phyloP scores from a whole-genome alignment of 495 filamentous ascomycete genomes.

The Podospora appendiculata region DNA sequence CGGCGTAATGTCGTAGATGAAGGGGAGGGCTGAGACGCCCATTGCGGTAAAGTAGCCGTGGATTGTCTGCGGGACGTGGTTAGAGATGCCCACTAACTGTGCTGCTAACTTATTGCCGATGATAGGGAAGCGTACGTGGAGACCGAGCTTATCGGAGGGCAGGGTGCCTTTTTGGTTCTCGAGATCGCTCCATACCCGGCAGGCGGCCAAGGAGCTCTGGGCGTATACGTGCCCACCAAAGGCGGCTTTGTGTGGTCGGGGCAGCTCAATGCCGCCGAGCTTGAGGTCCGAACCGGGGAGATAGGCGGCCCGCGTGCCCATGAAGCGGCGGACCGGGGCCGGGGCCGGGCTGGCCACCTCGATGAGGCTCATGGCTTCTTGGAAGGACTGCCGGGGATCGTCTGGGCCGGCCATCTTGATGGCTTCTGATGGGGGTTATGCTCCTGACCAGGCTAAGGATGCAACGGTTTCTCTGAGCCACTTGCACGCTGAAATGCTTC shows the following conservation, averaged over 20 bases:
- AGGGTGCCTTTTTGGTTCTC: conserved; percentile 17
- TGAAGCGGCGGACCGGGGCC: conserved; percentile 23
- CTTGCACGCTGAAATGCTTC: no score
- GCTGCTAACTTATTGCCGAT: not conserved
- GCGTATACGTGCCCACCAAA: conserved; percentile 65
- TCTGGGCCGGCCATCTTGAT: no score
- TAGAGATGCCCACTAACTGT: not conserved
- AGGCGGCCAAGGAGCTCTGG: conserved; percentile 56
- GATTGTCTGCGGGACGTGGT: conserved; percentile 42
- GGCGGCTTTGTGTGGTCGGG: conserved; percentile 19
- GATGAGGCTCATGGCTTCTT: no score
- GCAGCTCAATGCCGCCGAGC: conserved; percentile 5
- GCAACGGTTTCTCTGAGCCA: no score
- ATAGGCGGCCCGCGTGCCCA: conserved; percentile 29
- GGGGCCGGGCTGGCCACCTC: not conserved
- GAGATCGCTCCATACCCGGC: conserved; percentile 37
- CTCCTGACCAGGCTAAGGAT: no score
- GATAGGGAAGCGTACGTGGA: conserved; percentile 45
- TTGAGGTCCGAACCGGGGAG: conserved; percentile 18
- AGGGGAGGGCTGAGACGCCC: conserved; percentile 47
- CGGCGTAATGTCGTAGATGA: conserved; percentile 49
- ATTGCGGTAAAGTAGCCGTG: conserved; percentile 59
- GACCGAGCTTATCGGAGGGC: conserved; percentile 29
- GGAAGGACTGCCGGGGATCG: no score
- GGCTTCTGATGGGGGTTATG: no score